phyloP scores from a whole-genome alignment of 2,329 filamentous ascomycete species.

The Verticillium zaregamsianum region DNA sequence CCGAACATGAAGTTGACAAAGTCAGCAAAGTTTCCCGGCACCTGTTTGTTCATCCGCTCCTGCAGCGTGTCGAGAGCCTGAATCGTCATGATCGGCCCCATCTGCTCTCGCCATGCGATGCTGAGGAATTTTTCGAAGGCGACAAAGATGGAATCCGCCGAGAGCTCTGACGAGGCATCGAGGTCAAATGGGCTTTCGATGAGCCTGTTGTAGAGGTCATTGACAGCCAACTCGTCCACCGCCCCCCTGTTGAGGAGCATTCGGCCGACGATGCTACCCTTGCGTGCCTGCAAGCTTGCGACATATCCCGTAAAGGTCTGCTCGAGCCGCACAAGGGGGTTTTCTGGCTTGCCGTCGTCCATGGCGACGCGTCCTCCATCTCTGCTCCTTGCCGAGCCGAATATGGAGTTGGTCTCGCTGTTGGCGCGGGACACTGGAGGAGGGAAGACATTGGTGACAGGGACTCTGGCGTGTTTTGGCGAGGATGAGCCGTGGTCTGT shows the following conservation, averaged over 20 bases:
- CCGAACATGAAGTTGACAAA: conserved; percentile 61
- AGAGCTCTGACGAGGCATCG: conserved; percentile 69
- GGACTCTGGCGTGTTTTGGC: conserved; percentile 36
- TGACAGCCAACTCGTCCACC: conserved; percentile 76
- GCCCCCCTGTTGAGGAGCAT: conserved; percentile 64
- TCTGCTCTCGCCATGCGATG: conserved; percentile 82
- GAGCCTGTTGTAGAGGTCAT: conserved; percentile 85
- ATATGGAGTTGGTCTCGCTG: conserved; percentile 46
- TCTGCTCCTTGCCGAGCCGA: conserved; percentile 49
- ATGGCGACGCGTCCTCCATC: conserved; percentile 34
- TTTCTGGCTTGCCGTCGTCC: conserved; percentile 54
- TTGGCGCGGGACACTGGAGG: conserved; percentile 35
- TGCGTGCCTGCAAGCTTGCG: conserved; percentile 75
- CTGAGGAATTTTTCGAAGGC: conserved; percentile 92
- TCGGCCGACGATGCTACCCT: conserved; percentile 80
- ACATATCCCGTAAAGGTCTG: conserved; percentile 83
- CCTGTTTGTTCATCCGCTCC: conserved; percentile 57
- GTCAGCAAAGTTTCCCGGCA: conserved; percentile 69
- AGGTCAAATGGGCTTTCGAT: conserved; percentile 79
- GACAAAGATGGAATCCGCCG: conserved; percentile 81
- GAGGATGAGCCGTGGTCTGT: conserved; percentile 19
- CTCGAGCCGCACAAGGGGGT: conserved; percentile 70
- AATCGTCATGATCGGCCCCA: conserved; percentile 77
- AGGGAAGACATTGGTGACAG: conserved; percentile 33
- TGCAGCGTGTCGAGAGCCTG: conserved; percentile 73